Percentiles rank a stretch among this genome's conserved stretches.
phyloP scores from a whole-genome alignment of 495 filamentous ascomycete species.

The Aspergillus mulundensis region DNA sequence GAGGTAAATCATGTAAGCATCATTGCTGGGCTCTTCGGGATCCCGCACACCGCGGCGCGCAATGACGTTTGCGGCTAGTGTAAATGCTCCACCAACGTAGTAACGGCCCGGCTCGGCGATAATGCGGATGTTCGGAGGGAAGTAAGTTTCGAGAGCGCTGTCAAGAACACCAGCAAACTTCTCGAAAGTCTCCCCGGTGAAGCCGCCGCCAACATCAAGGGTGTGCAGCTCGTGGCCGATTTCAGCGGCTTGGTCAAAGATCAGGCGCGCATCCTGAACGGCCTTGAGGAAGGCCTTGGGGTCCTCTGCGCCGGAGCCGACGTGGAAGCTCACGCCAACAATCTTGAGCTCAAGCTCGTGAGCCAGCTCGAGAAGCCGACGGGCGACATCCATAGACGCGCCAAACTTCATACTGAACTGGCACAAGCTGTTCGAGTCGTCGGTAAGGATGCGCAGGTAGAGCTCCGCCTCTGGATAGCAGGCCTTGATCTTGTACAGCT shows the following conservation, averaged over 20 bases:
- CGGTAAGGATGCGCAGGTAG: conserved; percentile 88
- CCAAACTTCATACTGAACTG: conserved; percentile 96
- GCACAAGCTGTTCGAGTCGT: conserved; percentile 92
- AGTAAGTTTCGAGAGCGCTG: conserved; percentile 76
- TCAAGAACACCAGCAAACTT: conserved; percentile 78
- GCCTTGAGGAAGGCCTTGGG: conserved; percentile 83
- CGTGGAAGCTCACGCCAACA: conserved; percentile 95
- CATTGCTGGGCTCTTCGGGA: conserved; percentile 46
- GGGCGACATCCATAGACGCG: conserved; percentile 76
- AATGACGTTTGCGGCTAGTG: conserved; percentile 88
- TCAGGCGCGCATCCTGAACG: conserved; percentile 77
- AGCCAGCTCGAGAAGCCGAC: conserved; percentile 73
- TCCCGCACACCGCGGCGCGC: conserved; percentile 83
- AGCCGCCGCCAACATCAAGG: conserved; percentile 93
- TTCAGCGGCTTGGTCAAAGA: conserved; percentile 81
- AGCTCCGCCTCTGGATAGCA: conserved; percentile 85
- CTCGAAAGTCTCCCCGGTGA: conserved; percentile 84
- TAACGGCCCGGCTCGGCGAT: conserved; percentile 97
- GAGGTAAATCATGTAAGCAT: conserved; percentile 91
- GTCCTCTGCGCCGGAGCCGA: conserved; percentile 92
- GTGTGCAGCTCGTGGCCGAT: conserved; percentile 79
- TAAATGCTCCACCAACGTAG: conserved; percentile 91
- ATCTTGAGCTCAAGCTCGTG: conserved; percentile 90
- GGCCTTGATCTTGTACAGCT: conserved; percentile 95
- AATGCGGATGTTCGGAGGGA: conserved; percentile 78